Conservation (phyloP, 164 flowering plant species). For the Akebia trifoliata region DNA sequence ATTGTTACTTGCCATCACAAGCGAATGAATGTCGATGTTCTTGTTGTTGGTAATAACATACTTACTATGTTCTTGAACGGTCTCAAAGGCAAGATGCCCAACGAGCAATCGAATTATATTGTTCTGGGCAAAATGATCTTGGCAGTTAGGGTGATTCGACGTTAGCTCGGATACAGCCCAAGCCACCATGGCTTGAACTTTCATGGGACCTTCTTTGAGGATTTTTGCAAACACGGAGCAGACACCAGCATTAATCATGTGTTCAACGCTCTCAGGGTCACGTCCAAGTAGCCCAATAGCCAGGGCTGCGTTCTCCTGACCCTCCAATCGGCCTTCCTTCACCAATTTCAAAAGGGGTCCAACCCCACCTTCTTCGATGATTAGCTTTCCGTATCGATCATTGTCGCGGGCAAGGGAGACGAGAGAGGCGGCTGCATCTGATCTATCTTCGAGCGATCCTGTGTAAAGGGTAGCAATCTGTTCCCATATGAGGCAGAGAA, state of each 20-base stretch:
- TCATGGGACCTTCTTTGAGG: slow-evolving; percentile 74
- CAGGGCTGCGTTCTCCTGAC: slow-evolving; percentile 73
- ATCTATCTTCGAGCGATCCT: slow-evolving; percentile 48
- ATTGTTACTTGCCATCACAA: slow-evolving; percentile 46
- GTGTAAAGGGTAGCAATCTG: slow-evolving; percentile 64
- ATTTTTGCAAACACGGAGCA: slow-evolving; percentile 67
- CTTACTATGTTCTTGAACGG: slow-evolving; percentile 85
- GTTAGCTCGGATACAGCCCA: slow-evolving; percentile 83
- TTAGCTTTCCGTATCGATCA: slow-evolving; percentile 66
- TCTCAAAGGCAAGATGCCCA: slow-evolving; percentile 79
- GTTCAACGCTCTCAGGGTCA: slow-evolving; percentile 79
- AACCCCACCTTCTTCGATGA: slow-evolving; percentile 83
- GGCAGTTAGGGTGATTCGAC: slow-evolving; percentile 60
- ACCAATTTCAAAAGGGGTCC: slow-evolving; percentile 55
- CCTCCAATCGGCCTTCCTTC: slow-evolving; percentile 67
- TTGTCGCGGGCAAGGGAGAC: slow-evolving; percentile 78
- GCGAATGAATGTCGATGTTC: slow-evolving; percentile 40
- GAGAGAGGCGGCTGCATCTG: slow-evolving; percentile 73
- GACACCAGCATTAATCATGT: slow-evolving; percentile 65
- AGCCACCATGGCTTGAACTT: slow-evolving; percentile 64
- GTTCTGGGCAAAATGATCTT: slow-evolving; percentile 71
- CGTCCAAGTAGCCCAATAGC: slow-evolving; percentile 71
- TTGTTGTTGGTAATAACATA: slow-evolving; percentile 52
- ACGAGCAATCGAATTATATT: slow-evolving; percentile 70
- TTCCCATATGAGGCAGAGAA: slow-evolving; percentile 83